Evolutionary conservation across 2,329 filamentous ascomycete species (phyloP), one percentile per base, ranked within the genome.

Genomic region (Cladosporium sp.): DNA sequence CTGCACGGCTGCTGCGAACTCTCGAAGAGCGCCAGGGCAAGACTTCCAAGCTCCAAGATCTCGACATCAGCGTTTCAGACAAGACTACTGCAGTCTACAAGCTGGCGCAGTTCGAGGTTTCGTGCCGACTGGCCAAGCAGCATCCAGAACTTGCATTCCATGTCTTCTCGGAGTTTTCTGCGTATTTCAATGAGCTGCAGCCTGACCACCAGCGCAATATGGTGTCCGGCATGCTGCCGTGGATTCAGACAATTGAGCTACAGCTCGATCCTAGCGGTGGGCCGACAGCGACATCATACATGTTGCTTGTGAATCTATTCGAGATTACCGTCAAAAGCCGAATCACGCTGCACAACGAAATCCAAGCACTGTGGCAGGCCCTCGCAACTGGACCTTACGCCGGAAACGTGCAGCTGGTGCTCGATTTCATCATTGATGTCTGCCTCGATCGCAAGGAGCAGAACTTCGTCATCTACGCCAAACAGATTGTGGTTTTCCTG

Each of bases 11-110:
- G 27, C 76, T 99, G 11, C 82, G 90, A 36, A 84, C 83, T 0
- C 74, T 97, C 1, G 93, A 97, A 68, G 84, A 90, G 58, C 82
- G 89, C 19, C 88, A 93, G 57, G 82, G 85, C 56, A 86, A 88
- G 58, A 93, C 83, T 57, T 96, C 92, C 1, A 95, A 95, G 64
- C 83, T 99, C 6, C 89, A 96, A 65, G 93, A 99, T 66, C 95
- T 96, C 53, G 93, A 99, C 63, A 97, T 99, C 61, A 96, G 91
- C 66, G 93, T 99, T 52, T 95, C 92, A 0, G 95, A 99, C 71
- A 97, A 96, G 71, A 99, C 95, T 0, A 95, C 95, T 58, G 91
- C 92, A 0, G 92, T 99, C 2, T 99, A 97, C 71, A 99, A 99
- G 71, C 77, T 95, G 39, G 93, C 95, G 0, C 93, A 99, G 64